Base-by-base conservation (phyloP, 805 yeast species). In the Zygoascus tannicola region DNA sequence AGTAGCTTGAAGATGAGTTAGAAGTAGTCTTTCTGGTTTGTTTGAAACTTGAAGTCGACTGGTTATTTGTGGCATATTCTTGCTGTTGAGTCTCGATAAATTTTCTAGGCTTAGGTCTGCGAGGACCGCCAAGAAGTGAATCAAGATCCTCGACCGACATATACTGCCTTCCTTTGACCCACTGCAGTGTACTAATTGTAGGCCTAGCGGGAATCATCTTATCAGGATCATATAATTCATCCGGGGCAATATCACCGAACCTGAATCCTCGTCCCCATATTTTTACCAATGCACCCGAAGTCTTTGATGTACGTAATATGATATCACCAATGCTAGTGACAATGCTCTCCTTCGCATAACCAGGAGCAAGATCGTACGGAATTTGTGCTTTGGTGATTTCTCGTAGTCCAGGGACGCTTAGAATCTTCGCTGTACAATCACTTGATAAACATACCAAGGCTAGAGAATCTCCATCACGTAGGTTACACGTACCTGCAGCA, bases 171-270 rank as follows among this genome's bases (percentile, higher is more conserved):
- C 96, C 96, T 51, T 81, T 76, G 4, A 92, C 85, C 92, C 96
- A 84, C 60, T 81, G 90, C 36, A 84, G 67, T 0, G 92, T 75
- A 32, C 86, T 76, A 4, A 85, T 76, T 3, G 76, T 70, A 2
- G 98, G 99, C 39, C 97, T 71, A 26, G 76, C 74, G 1, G 95
- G 94, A 18, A 81, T 73, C 4, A 73, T 65, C 37, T 82, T 70
- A 48, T 77, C 74, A 21, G 76, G 81, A 55, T 84, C 81, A 64
- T 81, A 88, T 30, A 92, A 63, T 1, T 71, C 64, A 59, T 85
- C 95, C 1, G 68, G 59, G 2, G 49, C 47, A 15, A 50, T 61
- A 20, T 54, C 54, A n/a, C 52, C 57, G 5, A 50, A 55, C 37
- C 43, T 41, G 32, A 49, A 47, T 18, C 73, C 72, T 18, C 61